Base-by-base conservation (phyloP, 2,329 filamentous ascomycete genomes). In the Alternaria ventricosa region DNA sequence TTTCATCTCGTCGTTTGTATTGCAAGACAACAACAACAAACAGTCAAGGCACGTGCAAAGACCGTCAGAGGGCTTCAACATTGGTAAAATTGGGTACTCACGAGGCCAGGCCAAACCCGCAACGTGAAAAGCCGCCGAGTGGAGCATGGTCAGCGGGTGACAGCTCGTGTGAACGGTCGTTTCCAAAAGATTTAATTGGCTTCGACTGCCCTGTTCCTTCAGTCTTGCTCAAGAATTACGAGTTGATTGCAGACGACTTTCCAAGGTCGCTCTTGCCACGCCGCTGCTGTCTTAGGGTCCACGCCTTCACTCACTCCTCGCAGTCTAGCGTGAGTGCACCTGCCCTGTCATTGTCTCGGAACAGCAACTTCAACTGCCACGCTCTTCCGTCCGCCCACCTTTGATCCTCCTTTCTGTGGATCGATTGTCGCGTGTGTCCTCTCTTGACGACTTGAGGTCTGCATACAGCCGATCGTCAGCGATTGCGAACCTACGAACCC, bases 401-500 rank as follows among this genome's bases (percentile, higher is more conserved):
- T 63, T 50, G 49, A 13, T 55, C 36, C 25, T 22, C 13, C 49
- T 25, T 33, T 13, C 30, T 41, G 20, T 5, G n/a, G 30, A 25
- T 18, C 23, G 10, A 12, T 36, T 36, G 49, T 51, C 49, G 49
- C 49, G 49, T 51, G 28, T 27, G 18, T 15, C 18, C 27, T n/a
- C 36, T 41, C 45, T 15, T 22, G 27, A n/a, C 45, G 33, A 23
- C 10, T 33, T 44, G 51, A 15, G 46, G 51, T 51, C 66, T 41
- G 5, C n/a, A 41, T 41, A 41, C 36, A 18, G n/a, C 36, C 36
- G 36, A 41, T 41, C 50, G 58, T 62, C 68, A 70, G 43, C 57
- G 75, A 28, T 46, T 22, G 20, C 30, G 59, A 66, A 51, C 15
- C 43, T 64, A 33, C 50, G 49, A 28, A 25, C 51, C 15, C 11